Percentiles rank a stretch among this genome's conserved stretches.
Evolutionary conservation across 2,329 filamentous ascomycete species (phyloP).

Genomic region (Pochonia chlamydosporia): DNA sequence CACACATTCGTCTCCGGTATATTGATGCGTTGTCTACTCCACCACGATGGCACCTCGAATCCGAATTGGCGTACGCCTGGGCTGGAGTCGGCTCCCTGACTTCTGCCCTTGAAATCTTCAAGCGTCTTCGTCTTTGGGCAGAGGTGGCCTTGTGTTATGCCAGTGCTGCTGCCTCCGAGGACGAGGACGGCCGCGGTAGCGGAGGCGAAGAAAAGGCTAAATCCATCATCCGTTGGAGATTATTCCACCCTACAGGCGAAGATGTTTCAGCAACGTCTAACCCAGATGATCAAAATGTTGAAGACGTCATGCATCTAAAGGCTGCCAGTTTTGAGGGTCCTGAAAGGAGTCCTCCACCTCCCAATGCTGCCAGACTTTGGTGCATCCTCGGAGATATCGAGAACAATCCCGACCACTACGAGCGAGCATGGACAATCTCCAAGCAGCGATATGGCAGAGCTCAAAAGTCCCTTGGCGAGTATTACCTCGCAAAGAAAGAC

Average conservation of each 20-base stretch:
- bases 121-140: conserved; percentile 87
- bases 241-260: conserved; percentile 61
- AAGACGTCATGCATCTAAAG: conserved; percentile 52
- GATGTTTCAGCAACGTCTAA: conserved; percentile 25
- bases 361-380: conserved; percentile 80
- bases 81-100: conserved; percentile 78
- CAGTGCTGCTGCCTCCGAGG: conserved; percentile 50
- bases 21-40: conserved; percentile 80
- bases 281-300: conserved; percentile 44
- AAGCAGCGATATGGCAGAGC: conserved; percentile 76
- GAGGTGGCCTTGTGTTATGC: conserved; percentile 90
- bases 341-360: conserved; percentile 62
- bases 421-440: conserved; percentile 83
- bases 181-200: conserved; percentile 46
- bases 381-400: conserved; percentile 93
- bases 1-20: conserved; percentile 71
- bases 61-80: conserved; percentile 91
- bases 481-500: conserved; percentile 63
- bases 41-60: conserved; percentile 88
- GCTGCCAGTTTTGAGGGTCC: conserved; percentile 51
- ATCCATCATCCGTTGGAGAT: conserved; percentile 67
- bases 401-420: conserved; percentile 66
- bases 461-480: conserved; percentile 78
- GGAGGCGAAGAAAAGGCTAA: conserved; percentile 74
- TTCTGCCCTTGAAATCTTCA: conserved; percentile 93